Conservation (phyloP, 2,329 filamentous ascomycete genomes). For the Phialocephala subalpina region DNA sequence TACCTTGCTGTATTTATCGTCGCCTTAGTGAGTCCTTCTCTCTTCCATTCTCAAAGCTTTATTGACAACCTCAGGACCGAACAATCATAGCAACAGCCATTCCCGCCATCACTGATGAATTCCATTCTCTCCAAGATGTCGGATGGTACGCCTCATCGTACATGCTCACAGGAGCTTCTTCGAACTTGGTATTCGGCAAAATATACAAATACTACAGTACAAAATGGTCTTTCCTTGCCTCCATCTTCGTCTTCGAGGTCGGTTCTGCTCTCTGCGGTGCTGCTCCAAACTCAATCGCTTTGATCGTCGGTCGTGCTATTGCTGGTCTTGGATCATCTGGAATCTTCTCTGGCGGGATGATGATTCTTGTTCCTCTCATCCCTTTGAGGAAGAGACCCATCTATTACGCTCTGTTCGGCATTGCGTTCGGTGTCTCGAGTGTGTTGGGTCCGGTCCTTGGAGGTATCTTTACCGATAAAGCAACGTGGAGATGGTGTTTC, state of each 20-base stretch:
- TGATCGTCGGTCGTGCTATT: slow-evolving; percentile 45
- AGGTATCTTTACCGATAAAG: slow-evolving; percentile 65
- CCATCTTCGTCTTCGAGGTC: slow-evolving; percentile 44
- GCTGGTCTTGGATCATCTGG: slow-evolving; percentile 45
- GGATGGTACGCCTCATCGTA: slow-evolving; percentile 55
- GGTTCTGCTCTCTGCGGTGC: slow-evolving; percentile 42
- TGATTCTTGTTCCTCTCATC: slow-evolving; percentile 40
- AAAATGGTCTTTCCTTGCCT: slow-evolving; percentile 42
- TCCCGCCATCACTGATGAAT: slow-evolving; percentile 48
- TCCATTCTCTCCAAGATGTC: slow-evolving; percentile 51
- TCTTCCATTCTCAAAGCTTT: neutral
- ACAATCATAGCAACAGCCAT: slow-evolving; percentile 45
- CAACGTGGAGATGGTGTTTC: slow-evolving; percentile 31
- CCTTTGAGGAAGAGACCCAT: slow-evolving; percentile 40
- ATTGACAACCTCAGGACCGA: neutral
- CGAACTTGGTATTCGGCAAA: slow-evolving; percentile 40
- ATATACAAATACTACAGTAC: slow-evolving; percentile 44
- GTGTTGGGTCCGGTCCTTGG: slow-evolving; percentile 69
- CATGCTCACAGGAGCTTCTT: slow-evolving; percentile 46
- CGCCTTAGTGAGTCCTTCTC: neutral
- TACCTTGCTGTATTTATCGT: slow-evolving; percentile 5
- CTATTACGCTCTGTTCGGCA: slow-evolving; percentile 42
- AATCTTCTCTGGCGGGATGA: slow-evolving; percentile 47
- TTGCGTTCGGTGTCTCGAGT: slow-evolving; percentile 34
- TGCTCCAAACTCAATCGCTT: slow-evolving; percentile 41